Base-by-base conservation (phyloP, 768 basidiomycete genomes). In the Rubroboletus satanas region DNA sequence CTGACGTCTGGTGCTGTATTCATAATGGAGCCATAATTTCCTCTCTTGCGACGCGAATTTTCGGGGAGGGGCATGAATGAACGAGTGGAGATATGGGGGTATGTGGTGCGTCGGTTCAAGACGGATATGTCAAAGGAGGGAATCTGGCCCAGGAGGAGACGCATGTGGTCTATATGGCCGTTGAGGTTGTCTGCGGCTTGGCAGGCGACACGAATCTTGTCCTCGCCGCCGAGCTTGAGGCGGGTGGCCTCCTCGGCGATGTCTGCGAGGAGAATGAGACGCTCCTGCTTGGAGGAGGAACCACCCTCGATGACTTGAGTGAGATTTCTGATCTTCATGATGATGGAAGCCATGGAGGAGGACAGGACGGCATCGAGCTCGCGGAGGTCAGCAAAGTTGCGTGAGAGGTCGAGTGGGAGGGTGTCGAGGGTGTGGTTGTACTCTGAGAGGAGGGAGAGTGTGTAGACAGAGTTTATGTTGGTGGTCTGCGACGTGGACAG, bases 281-380 rank as follows among this genome's bases (percentile, higher is more conserved):
- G 83, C 62, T 91, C 84, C 64, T 86, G 83, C 63, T 85, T 85
- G 6, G 75, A 60, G 18, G 75, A 77, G 3, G 71, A 66, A 62
- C 81, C 78, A 54, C 81, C 76, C 66, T 92, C 85, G 66, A 97
- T 84, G 81, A 91, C 84, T 54, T 75, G 66, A 38, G 85, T 88
- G 61, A 99, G 86, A 37, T 71, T 68, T 54, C 82, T 79, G 60
- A 98, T 87, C 73, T 93, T 93, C 43, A 79, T 62, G 54, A 89
- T 93, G 67, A 99, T 88, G 61, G 82, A 78, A 60, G 83, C 70
- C 73, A 96, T 88, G 58, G 92, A 92, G 42, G 89, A 78, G 62
- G 93, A 94, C 62, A 99, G 83, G 55, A 99, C 97, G 54, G 96
- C 97, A 72, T 98, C 97, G 74, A 99, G 90, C 75, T 99, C 97